Percentiles rank a stretch among this genome's conserved stretches.
Conservation (phyloP, 2,329 filamentous ascomycete species). For the Botrytis squamosa region DNA sequence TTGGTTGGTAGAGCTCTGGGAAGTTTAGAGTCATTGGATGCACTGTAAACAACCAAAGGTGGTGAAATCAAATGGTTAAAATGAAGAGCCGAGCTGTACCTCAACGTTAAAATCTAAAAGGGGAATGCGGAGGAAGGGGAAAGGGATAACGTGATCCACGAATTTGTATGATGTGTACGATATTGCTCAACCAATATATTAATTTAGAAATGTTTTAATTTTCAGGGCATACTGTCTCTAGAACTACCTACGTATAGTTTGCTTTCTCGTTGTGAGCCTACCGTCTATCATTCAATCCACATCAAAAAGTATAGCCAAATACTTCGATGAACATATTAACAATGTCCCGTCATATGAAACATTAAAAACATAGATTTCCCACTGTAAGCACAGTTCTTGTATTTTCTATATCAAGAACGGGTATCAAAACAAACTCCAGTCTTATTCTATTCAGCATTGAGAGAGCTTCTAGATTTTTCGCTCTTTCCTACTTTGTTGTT, state of each 20-base stretch:
- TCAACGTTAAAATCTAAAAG: background rate
- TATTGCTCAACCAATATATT: slow-evolving; percentile 7
- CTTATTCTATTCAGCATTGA: background rate
- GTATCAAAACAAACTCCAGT: slow-evolving; percentile 11
- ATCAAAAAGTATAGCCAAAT: background rate
- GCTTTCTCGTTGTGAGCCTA: background rate
- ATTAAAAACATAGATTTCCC: background rate
- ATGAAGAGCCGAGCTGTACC: no score
- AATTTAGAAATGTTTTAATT: background rate
- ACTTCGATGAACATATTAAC: background rate
- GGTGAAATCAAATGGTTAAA: background rate
- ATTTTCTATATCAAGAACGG: background rate
- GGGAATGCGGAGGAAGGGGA: background rate
- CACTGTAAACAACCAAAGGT: slow-evolving; percentile 20
- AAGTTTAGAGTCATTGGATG: slow-evolving; percentile 56
- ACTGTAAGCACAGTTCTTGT: background rate
- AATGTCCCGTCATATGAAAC: background rate
- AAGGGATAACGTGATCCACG: background rate
- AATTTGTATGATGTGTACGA: background rate
- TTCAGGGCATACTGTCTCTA: background rate
- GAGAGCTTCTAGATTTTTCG: slow-evolving; percentile 50
- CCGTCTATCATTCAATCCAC: background rate
- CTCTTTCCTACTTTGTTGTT: slow-evolving; percentile 66
- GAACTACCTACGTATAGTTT: background rate
- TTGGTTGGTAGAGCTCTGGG: slow-evolving; percentile 69